These are phyloP conservation scores for Torulaspora delbrueckii DNA, from an alignment of 805 yeast species.

Conservation along the genomic window DNA sequence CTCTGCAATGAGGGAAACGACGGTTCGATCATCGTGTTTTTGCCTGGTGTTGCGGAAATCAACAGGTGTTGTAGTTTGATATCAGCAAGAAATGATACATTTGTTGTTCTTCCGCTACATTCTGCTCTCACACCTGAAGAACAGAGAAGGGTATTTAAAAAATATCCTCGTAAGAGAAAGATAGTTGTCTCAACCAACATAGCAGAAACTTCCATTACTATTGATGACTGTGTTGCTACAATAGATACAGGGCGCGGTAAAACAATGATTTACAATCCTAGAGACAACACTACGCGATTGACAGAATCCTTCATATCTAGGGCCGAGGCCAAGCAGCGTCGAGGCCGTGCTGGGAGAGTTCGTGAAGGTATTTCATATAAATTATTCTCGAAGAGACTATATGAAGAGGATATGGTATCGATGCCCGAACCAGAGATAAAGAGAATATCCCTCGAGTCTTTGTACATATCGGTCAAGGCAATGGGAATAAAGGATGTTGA, in stretches of 20 bases:
- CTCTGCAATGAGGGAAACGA: slow-evolving; percentile 39
- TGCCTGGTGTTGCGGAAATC: slow-evolving; percentile 91
- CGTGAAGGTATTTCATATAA: slow-evolving; percentile 77
- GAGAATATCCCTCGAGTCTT: slow-evolving; percentile 75
- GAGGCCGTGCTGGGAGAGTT: slow-evolving; percentile 99
- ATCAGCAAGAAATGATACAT: slow-evolving; percentile 18
- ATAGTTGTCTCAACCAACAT: slow-evolving; percentile 87
- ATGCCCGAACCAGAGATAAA: slow-evolving; percentile 88
- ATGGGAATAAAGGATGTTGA: slow-evolving; percentile 78
- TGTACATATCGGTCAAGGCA: slow-evolving; percentile 78
- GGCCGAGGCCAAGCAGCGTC: slow-evolving; percentile 84
- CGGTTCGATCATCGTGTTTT: slow-evolving; percentile 79
- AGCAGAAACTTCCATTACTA: slow-evolving; percentile 96
- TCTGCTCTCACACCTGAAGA: slow-evolving; percentile 81
- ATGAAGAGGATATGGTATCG: slow-evolving; percentile 50
- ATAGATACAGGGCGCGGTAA: slow-evolving; percentile 86
- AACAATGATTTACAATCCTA: slow-evolving; percentile 64
- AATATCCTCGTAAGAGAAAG: slow-evolving; percentile 59
- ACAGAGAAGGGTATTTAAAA: slow-evolving; percentile 68
- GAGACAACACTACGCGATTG: slow-evolving; percentile 61
- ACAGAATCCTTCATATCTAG: slow-evolving; percentile 82
- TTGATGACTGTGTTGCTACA: slow-evolving; percentile 90
- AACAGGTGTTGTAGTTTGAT: slow-evolving; percentile 45
- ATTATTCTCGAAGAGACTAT: slow-evolving; percentile 61
- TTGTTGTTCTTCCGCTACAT: slow-evolving; percentile 69